phyloP scores from a whole-genome alignment of 2,329 filamentous ascomycete species.

The Dactylonectria macrodidyma region DNA sequence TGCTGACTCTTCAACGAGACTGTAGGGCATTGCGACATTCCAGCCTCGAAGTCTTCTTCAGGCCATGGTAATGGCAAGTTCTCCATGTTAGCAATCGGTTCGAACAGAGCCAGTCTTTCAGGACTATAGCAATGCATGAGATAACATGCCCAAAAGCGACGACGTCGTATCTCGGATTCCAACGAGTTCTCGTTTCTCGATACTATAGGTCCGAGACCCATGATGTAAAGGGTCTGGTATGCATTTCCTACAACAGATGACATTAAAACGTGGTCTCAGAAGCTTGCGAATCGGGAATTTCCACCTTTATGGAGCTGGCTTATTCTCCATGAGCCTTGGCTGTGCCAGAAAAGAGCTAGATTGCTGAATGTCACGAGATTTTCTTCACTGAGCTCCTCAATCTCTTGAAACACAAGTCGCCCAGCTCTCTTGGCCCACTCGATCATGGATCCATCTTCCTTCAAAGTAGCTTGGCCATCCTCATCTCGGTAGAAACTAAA shows the following conservation, averaged over 20 bases:
- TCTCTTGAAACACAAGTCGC: constrained; percentile 29
- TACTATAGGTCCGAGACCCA: background rate
- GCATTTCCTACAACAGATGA: constrained; percentile 26
- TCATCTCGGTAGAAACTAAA: constrained; percentile 37
- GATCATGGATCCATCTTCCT: constrained; percentile 8
- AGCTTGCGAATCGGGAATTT: too few species aligned
- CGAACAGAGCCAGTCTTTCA: constrained; percentile 20
- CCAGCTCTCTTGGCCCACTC: constrained; percentile 38
- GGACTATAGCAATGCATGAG: constrained; percentile 34
- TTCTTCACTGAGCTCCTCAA: constrained; percentile 28
- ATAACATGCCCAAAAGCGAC: constrained; percentile 37
- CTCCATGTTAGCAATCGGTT: constrained; percentile 15
- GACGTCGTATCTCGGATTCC: constrained; percentile 18
- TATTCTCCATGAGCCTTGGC: constrained; percentile 40
- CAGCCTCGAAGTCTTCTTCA: constrained; percentile 16
- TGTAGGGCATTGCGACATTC: background rate
- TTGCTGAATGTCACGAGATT: constrained; percentile 39
- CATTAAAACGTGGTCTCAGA: background rate
- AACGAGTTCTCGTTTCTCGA: background rate
- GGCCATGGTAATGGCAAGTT: constrained; percentile 29
- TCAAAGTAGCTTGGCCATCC: rapidly evolving
- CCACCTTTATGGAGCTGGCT: constrained; percentile 41
- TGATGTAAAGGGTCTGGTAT: constrained; percentile 35
- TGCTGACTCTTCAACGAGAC: background rate
- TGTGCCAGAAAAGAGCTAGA: constrained; percentile 41